Percentiles rank a stretch among this genome's conserved stretches.
phyloP scores from a whole-genome alignment of 805 yeast species.

The Hyphopichia homilentoma region DNA sequence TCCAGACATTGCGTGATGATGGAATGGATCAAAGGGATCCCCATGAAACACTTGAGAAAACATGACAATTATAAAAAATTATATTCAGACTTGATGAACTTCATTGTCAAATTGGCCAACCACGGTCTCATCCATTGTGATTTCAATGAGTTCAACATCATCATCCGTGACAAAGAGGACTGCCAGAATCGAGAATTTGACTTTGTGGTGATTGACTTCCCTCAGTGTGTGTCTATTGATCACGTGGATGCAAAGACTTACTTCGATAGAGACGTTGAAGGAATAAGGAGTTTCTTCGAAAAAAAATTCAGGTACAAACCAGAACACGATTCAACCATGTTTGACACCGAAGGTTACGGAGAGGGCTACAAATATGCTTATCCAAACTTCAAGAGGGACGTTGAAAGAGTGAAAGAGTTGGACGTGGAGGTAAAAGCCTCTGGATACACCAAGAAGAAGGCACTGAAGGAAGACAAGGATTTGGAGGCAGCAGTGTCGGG shows the following conservation, averaged over 20 bases:
- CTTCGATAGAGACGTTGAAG: conserved; percentile 90
- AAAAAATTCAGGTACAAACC: conserved; percentile 77
- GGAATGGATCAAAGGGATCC: conserved; percentile 87
- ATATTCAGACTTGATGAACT: conserved; percentile 82
- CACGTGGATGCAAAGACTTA: conserved; percentile 86
- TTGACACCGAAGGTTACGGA: conserved; percentile 77
- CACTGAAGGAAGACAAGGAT: conserved; percentile 47
- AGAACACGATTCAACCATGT: conserved; percentile 59
- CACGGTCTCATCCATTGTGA: conserved; percentile 96
- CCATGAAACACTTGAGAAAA: conserved; percentile 78
- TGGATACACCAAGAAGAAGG: conserved; percentile 56
- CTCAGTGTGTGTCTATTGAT: conserved; percentile 93
- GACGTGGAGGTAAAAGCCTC: conserved; percentile 92
- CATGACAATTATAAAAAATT: conserved; percentile 67
- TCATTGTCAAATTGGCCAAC: conserved; percentile 77
- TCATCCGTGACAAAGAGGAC: conserved; percentile 64
- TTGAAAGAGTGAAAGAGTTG: conserved; percentile 60
- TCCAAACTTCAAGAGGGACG: conserved; percentile 78
- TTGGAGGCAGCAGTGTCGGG: conserved; percentile 72
- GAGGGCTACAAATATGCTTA: conserved; percentile 73
- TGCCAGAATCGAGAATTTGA: conserved; percentile 52
- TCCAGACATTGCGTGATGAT: conserved; percentile 90
- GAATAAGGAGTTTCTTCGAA: conserved; percentile 79
- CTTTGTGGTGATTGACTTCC: conserved; percentile 94
- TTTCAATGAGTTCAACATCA: conserved; percentile 93